These are phyloP conservation scores for Cercophora newfieldiana DNA, from an alignment of 495 filamentous ascomycete species.

Conservation along the genomic window DNA sequence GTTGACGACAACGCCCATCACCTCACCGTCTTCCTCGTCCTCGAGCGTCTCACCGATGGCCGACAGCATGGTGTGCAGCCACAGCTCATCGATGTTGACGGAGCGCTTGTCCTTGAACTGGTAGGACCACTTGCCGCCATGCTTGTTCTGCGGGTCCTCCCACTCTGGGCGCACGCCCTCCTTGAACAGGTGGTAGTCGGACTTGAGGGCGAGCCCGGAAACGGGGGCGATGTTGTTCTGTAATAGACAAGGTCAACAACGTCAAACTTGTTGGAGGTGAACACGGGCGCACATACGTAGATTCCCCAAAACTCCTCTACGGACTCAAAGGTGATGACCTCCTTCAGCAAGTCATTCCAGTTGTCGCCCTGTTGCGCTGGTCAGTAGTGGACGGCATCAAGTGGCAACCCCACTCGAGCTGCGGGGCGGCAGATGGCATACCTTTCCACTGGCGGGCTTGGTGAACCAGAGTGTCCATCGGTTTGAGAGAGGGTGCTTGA, in stretches of 20 bases:
- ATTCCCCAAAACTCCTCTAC: conserved; percentile 99
- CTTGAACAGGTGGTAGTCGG: conserved; percentile 99
- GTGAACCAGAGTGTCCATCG: conserved; percentile 99
- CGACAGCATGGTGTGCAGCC: conserved; percentile 94
- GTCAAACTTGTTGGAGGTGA: neutral
- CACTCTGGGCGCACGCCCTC: conserved; percentile 94
- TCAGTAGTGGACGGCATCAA: conserved; percentile 17
- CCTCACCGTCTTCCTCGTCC: conserved; percentile 87
- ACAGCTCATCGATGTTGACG: conserved; percentile 90
- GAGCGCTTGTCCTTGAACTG: conserved; percentile 92
- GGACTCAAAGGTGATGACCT: conserved; percentile 96
- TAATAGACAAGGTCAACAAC: conserved; percentile 20
- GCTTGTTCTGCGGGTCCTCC: conserved; percentile 98
- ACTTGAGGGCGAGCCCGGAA: conserved; percentile 93
- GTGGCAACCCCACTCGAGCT: neutral
- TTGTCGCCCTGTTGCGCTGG: conserved; percentile 72
- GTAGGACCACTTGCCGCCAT: conserved; percentile 97
- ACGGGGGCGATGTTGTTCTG: conserved; percentile 98
- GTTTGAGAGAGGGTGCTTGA: conserved; percentile 95
- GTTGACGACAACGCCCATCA: conserved; percentile 99
- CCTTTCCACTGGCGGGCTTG: conserved; percentile 96
- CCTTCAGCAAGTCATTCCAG: conserved; percentile 97
- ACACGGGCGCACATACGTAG: conserved; percentile 72
- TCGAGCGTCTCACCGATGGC: conserved; percentile 98
- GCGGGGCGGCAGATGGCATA: conserved; percentile 39